These are phyloP conservation scores for Verticillium dahliae DNA, from an alignment of 2,329 filamentous ascomycete species.

Conservation along the genomic window DNA sequence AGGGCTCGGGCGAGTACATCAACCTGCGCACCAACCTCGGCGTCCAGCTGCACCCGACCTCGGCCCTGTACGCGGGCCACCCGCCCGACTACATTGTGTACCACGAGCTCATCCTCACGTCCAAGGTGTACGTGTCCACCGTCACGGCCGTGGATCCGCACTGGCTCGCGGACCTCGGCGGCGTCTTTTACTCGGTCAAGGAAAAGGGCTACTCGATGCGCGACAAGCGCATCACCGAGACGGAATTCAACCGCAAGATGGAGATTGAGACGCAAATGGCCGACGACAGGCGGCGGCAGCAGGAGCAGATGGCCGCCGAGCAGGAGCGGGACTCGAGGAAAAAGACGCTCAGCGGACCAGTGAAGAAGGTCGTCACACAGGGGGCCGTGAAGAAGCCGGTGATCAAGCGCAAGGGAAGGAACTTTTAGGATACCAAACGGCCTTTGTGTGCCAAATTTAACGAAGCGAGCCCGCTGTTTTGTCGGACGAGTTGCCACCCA, in stretches of 20 bases:
- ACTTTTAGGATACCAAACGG: conserved; percentile 29
- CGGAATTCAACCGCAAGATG: conserved; percentile 86
- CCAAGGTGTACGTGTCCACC: conserved; percentile 96
- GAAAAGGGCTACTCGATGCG: conserved; percentile 91
- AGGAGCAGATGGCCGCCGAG: conserved; percentile 46
- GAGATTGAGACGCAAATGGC: conserved; percentile 93
- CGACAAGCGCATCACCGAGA: conserved; percentile 81
- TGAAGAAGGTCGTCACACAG: conserved; percentile 54
- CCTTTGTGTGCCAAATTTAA: background rate
- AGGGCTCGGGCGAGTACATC: conserved; percentile 95
- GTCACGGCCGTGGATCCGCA: conserved; percentile 94
- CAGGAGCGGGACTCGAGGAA: conserved; percentile 39
- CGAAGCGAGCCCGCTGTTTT: background rate
- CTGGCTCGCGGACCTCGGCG: conserved; percentile 93
- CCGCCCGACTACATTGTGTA: conserved; percentile 96
- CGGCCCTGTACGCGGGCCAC: conserved; percentile 88
- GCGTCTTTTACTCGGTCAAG: conserved; percentile 95
- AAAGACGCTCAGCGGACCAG: conserved; percentile 19
- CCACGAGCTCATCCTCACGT: conserved; percentile 94
- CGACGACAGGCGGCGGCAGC: conserved; percentile 67
- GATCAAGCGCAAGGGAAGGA: conserved; percentile 48
- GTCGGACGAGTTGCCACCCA: no score
- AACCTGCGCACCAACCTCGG: conserved; percentile 92
- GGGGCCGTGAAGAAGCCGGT: conserved; percentile 58
- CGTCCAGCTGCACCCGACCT: conserved; percentile 90